Evolutionary conservation across 148 eudicot genomes (phyloP).

Genomic region (Chenopodium formosanum): DNA sequence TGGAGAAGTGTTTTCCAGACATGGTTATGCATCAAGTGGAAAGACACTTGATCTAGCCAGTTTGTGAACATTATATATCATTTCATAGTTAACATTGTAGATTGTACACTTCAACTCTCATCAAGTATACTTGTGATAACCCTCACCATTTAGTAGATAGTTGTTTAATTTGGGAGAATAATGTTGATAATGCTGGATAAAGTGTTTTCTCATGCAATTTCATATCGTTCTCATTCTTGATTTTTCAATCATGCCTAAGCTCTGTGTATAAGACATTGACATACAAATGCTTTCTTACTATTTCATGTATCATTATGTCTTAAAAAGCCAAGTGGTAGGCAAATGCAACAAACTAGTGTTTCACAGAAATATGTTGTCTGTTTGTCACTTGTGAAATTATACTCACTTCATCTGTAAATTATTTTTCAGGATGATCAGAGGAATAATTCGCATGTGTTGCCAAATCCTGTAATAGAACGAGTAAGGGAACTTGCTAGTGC

Average conservation of each 20-base stretch:
- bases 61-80: not conserved
- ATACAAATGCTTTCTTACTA: not conserved
- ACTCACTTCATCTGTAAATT: not conserved
- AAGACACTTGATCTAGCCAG: not conserved
- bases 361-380: not conserved
- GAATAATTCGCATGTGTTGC: slow-evolving; percentile 43
- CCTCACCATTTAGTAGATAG: not conserved
- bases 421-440: slow-evolving; percentile 39
- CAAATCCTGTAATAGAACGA: slow-evolving; percentile 41
- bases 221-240: not conserved
- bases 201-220: not conserved
- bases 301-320: not conserved
- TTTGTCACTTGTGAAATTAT: not conserved
- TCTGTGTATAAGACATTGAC: not conserved
- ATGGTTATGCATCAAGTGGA: not conserved
- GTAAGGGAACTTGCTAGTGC: slow-evolving; percentile 44
- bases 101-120: not conserved
- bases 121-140: not conserved
- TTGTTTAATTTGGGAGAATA: not conserved
- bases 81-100: not conserved
- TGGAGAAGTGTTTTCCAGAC: not conserved
- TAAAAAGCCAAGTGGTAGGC: not conserved
- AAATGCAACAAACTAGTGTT: not conserved
- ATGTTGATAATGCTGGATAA: not conserved
- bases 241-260: not conserved